Percentiles rank a stretch among this genome's conserved stretches.
Conservation (phyloP, 2,329 filamentous ascomycete genomes). For the Diaporthe vexans region DNA sequence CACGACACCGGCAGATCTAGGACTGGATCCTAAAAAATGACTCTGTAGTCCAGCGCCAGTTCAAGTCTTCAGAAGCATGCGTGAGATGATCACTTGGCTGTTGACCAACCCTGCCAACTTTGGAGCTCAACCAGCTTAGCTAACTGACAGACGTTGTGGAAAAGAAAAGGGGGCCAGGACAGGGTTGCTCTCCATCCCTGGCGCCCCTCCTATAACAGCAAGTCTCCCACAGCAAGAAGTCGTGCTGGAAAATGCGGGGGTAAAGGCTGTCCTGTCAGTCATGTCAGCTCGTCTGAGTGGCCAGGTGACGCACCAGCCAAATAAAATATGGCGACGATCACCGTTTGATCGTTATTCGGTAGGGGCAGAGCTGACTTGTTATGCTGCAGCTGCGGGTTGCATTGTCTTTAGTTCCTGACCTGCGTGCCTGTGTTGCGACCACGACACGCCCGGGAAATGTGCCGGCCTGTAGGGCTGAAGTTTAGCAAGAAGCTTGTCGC, state of each 20-base stretch:
- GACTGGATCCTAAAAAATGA: background rate
- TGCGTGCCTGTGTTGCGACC: too few relatives aligned
- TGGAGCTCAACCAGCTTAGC: background rate
- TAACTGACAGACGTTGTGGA: too few relatives aligned
- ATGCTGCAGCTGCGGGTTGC: background rate
- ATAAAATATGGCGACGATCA: conserved; percentile 3
- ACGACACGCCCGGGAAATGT: background rate
- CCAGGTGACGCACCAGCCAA: background rate
- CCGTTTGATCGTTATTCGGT: background rate
- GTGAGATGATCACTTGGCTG: conserved; percentile 4
- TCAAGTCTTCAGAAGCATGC: background rate
- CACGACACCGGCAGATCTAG: background rate
- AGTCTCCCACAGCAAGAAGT: background rate
- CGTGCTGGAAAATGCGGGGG: conserved; percentile 19
- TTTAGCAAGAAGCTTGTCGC: conserved; percentile 31
- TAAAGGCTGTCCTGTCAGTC: conserved; percentile 9
- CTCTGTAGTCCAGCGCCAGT: too few relatives aligned
- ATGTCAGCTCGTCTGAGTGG: conserved; percentile 8
- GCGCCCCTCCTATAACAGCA: background rate
- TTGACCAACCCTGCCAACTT: conserved; percentile 11
- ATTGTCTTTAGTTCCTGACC: background rate
- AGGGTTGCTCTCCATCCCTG: conserved; percentile 20
- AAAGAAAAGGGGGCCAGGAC: conserved; percentile 4
- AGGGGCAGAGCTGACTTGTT: background rate
- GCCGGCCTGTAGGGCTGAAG: conserved; percentile 41